Base-by-base conservation (phyloP, 495 filamentous ascomycete species). In the Amniculicola lignicola region DNA sequence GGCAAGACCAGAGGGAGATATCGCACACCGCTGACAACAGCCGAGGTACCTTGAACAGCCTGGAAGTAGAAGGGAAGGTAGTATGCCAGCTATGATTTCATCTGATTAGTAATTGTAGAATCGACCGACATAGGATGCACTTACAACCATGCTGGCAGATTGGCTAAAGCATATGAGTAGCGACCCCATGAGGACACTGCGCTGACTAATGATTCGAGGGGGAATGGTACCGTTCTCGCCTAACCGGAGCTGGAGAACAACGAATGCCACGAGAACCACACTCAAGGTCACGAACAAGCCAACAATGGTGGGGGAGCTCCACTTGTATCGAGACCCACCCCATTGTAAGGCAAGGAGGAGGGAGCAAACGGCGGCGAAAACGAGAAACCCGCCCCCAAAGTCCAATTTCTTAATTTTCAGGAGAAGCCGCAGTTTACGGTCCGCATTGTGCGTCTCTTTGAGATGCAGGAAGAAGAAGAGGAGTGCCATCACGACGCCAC, bases 221-320 rank as follows among this genome's bases (percentile, higher is more conserved):
- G 57, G 48, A 1, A 69, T 14, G 3, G 64, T 56, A 2, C 57
- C 65, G 9, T 29, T 15, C 6, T 59, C 61, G 1, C 40, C 43
- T 11, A 15, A 33, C 33, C 50, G 53, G 28, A 45, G 10, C 46
- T 69, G 47, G 23, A 52, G 4, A 14, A 9, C 57, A 24, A 68
- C 25, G 47, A 64, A 67, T 0, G 16, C 37, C 0, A 46, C 18
- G 3, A 57, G 22, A 6, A 67, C 28, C 2, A 63, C 9, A 14
- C 42, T 54, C 28, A 66, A 70, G 21, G 71, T 66, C 5, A 80
- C 72, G 0, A 81, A 59, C 2, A 71, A 42, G 10, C 70, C 77
- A 22, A 68, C 59, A 1, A 70, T 50, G 3, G 38, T 19, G 21
- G 25, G 45, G 22, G 29, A 22, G 23, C 21, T 23, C 67, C 65